Base-by-base conservation (phyloP, 2,329 filamentous ascomycete species). In the Leptographium wingfieldii region DNA sequence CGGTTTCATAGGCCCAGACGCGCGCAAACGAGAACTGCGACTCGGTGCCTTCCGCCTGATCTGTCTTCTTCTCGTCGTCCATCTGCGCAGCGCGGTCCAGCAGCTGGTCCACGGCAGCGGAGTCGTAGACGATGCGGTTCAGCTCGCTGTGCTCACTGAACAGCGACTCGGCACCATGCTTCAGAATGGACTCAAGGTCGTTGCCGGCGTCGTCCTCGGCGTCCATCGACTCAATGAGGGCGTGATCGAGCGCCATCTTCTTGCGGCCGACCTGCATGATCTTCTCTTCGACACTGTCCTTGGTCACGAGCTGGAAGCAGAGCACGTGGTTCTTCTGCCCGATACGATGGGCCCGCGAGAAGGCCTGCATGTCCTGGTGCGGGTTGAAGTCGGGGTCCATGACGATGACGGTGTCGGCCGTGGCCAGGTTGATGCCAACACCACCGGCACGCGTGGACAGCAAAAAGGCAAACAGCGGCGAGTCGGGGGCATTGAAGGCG, bases 351-450 rank as follows among this genome's bases (percentile, higher is more conserved):
- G 92, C 94, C 65, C 95, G 85, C 35, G 92, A 95, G 35, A 99
- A 79, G 0, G 94, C 94, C 71, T 99, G 94, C 49, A 99, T 88
- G 68, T 99, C 95, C 72, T 99, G 94, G 69, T 99, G 94, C 0
- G 94, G 94, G 63, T 99, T 99, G 77, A 95, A 97, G 69, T 99
- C 94, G 0, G 90, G 90, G 67, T 99, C 92, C 65, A 97, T 84
- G 65, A 99, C 96, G 65, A 99, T 96, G 63, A 99, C 95, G 0
- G 94, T 99, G 69, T 99, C 94, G 3, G 94, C 94, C 9, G 92
- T 96, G 0, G 94, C 94, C 59, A 99, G 79, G 69, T 99, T 99
- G 76, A 99, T 99, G 19, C 94, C 95, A 0, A 99, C 92, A 67
- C 95, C 94, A 59, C 94, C 94, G 22, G 95, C 92, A 64, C 94